Evolutionary conservation across 768 basidiomycete genomes (phyloP), one percentile per base, ranked within the genome.

Genomic region (Antrodiella citrinella): DNA sequence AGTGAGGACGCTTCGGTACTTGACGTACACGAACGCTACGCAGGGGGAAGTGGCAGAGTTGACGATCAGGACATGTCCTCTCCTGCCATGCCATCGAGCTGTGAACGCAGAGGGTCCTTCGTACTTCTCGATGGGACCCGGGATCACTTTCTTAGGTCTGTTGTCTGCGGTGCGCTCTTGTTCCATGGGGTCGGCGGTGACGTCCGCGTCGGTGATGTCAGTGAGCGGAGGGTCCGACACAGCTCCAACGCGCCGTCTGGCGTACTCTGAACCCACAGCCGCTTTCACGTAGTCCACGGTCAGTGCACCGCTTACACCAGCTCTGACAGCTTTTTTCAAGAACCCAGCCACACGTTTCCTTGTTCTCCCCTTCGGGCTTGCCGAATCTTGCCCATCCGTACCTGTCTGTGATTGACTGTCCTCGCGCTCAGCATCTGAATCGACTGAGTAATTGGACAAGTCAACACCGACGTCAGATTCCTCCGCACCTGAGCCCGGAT

Each of bases 351-450:
- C 50, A 46, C 54, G 57, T 20, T 56, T 50, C 13, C 58, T 59
- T 2, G 48, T 40, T 40, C 44, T 53, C 22, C 41, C 52, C 44
- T 51, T 57, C 20, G 21, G 26, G 9, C 21, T n/a, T 5, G 41
- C 19, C 41, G 41, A 9, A 22, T 55, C 49, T 2, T 44, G 20
- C 20, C 48, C 54, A 3, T 48, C 46, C 4, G n/a, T 45, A 4
- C 45, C 55, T 12, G 54, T 51, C 18, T 60, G 49, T 38, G 51
- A 47, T 47, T 72, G 66, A 22, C 65, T 61, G n/a, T 63, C 67
- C 3, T 61, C 68, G 25, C 72, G 72, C 43, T 66, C 69, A 0
- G 76, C 67, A 9, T 60, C 57, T 0, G 74, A 73, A 4, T 72
- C 69, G 26, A 66, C 59, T 25, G 76, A 77, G 41, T 84, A 61